These are phyloP conservation scores for Microcyclospora tardicrescens DNA, from an alignment of 2,329 filamentous ascomycete species.

Conservation along the genomic window DNA sequence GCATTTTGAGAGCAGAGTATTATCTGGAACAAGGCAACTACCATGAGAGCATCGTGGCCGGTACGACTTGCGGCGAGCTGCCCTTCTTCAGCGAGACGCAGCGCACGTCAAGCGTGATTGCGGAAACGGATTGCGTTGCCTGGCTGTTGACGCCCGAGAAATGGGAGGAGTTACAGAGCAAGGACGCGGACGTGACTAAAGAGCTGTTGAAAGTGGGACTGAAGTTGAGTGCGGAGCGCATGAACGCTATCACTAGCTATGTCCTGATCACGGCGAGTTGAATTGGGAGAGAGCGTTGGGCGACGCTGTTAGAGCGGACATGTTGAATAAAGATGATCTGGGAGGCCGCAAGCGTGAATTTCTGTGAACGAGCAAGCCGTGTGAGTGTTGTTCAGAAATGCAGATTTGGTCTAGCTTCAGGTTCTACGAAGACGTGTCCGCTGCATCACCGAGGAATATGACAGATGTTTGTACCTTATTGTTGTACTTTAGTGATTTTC, in stretches of 20 bases:
- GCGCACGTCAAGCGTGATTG: conserved; percentile 73
- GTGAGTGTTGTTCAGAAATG: too few species aligned
- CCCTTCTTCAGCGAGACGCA: conserved; percentile 90
- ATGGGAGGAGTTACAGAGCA: conserved; percentile 60
- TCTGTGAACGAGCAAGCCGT: too few species aligned
- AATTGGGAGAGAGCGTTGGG: not conserved
- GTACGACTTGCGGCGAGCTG: conserved; percentile 88
- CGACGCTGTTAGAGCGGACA: too few species aligned
- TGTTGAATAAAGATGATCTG: too few species aligned
- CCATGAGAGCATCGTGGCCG: conserved; percentile 83
- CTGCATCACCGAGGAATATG: too few species aligned
- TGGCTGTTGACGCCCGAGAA: conserved; percentile 65
- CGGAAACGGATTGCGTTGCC: conserved; percentile 55
- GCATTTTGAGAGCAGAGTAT: conserved; percentile 83
- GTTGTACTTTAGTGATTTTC: too few species aligned
- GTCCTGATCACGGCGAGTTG: conserved; percentile 30
- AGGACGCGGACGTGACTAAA: conserved; percentile 63
- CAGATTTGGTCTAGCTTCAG: too few species aligned
- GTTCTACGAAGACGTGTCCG: too few species aligned
- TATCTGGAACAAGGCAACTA: conserved; percentile 78
- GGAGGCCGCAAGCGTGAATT: too few species aligned
- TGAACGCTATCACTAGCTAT: conserved; percentile 53
- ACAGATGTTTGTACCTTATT: too few species aligned
- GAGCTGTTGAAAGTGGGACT: conserved; percentile 79
- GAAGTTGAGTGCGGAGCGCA: conserved; percentile 87